Evolutionary conservation across 768 basidiomycete genomes (phyloP), one percentile per base, ranked within the genome.

Genomic region (Dacryopinax primogenitus): DNA sequence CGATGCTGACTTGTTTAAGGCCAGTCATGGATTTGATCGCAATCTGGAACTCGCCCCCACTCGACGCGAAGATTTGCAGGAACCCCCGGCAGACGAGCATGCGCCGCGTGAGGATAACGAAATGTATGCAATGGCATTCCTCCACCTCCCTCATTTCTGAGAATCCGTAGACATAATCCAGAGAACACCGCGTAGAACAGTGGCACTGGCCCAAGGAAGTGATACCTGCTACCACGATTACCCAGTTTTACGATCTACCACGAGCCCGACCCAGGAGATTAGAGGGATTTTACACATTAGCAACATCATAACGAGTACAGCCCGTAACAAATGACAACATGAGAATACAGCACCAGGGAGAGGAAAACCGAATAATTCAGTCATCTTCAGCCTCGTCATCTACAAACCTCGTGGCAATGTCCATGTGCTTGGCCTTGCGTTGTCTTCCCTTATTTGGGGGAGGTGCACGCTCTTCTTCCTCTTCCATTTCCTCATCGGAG

Each of bases 11-110:
- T 39, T 62, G 64, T 33, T 64, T 18, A 67, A 89, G 86, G 82
- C 85, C 58, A 84, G 78, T 45, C 88, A 90, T 73, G 88, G 88
- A 0, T 90, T 89, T 70, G 85, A 89, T 76, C 79, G 86, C 62
- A 80, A 77, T 39, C 77, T 90, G 28, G 77, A 79, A 41, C 78
- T 88, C 1, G 84, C 85, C 26, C 76, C 79, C 3, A 80, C 83
- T 11, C 77, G 83, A 68, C 76, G 82, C 67, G 84, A 85, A 73
- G 83, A 83, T 34, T 70, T 68, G 33, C 78, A 80, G 62, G 71
- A 67, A 15, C 11, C 7, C 1, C 15, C 51, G 26, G 70, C 67
- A 44, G 66, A 45, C 13, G 51, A 58, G 26, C 13, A 58, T 9
- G n/a, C 11, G 37, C 37, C 37, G 37, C n/a, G n/a, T n/a, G 32